These are phyloP conservation scores for Orbilia quercus DNA, from an alignment of 2,329 filamentous ascomycete species.

Conservation along the genomic window DNA sequence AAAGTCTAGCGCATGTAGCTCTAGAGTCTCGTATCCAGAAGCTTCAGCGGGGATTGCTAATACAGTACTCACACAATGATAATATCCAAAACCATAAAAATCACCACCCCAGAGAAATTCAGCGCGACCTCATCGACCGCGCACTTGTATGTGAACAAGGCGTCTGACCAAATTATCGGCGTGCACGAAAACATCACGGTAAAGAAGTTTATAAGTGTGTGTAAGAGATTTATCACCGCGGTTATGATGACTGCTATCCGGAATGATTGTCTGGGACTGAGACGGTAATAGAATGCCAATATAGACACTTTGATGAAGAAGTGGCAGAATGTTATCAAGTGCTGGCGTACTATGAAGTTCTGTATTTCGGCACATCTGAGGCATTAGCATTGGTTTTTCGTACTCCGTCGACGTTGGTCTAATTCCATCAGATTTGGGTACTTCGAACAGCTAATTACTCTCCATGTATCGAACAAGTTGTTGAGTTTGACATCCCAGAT, in stretches of 20 bases:
- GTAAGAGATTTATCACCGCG: slow-evolving; percentile 10
- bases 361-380: background rate
- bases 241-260: slow-evolving; percentile 35
- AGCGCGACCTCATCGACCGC: slow-evolving; percentile 16
- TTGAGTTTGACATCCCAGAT: slow-evolving; percentile 42
- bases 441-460: slow-evolving; percentile 24
- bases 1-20: too few relatives aligned
- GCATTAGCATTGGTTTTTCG: too few relatives aligned
- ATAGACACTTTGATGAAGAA: slow-evolving; percentile 51
- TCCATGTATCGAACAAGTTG: slow-evolving; percentile 10
- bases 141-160: slow-evolving; percentile 29
- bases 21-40: too few relatives aligned
- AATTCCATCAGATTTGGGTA: too few relatives aligned
- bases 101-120: slow-evolving; percentile 26
- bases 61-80: slow-evolving; percentile 29
- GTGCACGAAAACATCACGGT: slow-evolving; percentile 28
- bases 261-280: slow-evolving; percentile 30
- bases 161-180: slow-evolving; percentile 38
- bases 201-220: slow-evolving; percentile 33
- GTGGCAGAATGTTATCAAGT: slow-evolving; percentile 44
- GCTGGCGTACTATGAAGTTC: slow-evolving; percentile 28
- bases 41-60: background rate
- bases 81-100: slow-evolving; percentile 50
- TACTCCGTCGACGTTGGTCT: too few relatives aligned
- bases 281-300: slow-evolving; percentile 44